phyloP scores from a whole-genome alignment of 441 rosid genomes.

The Syzygium malaccense region DNA sequence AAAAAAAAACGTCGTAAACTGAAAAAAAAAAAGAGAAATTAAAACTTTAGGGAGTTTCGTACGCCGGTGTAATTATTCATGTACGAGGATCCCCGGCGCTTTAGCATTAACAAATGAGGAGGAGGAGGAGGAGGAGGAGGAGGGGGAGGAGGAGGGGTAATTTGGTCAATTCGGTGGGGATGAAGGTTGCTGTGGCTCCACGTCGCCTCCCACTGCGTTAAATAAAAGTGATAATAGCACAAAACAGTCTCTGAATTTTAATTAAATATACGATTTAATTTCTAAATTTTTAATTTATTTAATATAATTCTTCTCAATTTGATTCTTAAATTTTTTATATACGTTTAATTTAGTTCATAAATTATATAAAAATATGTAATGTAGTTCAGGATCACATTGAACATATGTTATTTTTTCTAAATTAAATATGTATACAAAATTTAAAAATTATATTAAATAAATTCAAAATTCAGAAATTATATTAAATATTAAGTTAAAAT shows the following conservation, averaged over 20 bases:
- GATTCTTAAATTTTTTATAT: fast-evolving
- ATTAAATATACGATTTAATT: too few species aligned
- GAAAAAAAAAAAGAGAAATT: neutral
- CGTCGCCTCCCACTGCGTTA: neutral
- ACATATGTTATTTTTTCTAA: too few species aligned
- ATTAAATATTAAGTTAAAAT: too few species aligned
- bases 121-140: neutral
- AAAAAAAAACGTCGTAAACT: neutral
- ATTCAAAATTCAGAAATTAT: too few species aligned
- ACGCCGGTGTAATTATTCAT: neutral
- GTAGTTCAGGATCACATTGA: too few species aligned
- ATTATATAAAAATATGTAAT: too few species aligned
- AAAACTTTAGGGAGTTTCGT: neutral
- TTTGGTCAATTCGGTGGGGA: neutral
- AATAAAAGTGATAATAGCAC: neutral
- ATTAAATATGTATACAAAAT: too few species aligned
- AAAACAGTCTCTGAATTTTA: fast-evolving
- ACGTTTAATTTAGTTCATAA: too few species aligned
- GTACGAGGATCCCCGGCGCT: neutral
- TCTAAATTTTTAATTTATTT: too few species aligned
- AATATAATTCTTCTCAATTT: too few species aligned
- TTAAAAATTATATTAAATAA: too few species aligned
- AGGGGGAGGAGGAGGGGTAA: neutral
- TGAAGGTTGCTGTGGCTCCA: neutral
- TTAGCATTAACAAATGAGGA: neutral